Conservation (phyloP, 2,329 filamentous ascomycete genomes). For the Aureobasidium leucospermi region DNA sequence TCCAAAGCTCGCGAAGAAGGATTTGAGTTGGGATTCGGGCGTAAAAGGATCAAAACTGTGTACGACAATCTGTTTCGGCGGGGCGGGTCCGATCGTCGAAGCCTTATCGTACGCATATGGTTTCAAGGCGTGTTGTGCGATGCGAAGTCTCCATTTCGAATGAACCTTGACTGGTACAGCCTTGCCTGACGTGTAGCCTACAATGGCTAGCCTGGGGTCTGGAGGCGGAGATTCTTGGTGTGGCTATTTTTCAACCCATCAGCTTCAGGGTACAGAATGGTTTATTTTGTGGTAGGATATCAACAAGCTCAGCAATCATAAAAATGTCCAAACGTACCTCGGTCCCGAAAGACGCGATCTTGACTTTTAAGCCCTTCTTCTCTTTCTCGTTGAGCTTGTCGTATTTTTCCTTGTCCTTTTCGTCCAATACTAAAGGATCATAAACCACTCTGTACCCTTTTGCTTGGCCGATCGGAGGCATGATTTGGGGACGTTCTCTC, state of each 20-base stretch:
- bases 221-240: constrained; percentile 57
- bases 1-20: constrained; percentile 72
- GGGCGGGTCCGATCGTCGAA: constrained; percentile 80
- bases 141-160: constrained; percentile 63
- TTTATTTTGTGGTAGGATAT: constrained; percentile 25
- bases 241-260: constrained; percentile 50
- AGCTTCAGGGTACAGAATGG: constrained; percentile 34
- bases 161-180: constrained; percentile 47
- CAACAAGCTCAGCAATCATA: constrained; percentile 30
- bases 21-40: constrained; percentile 67
- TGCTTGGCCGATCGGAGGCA: constrained; percentile 43
- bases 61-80: constrained; percentile 83
- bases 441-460: constrained; percentile 54
- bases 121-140: constrained; percentile 69
- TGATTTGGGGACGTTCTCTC: constrained; percentile 39
- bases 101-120: constrained; percentile 75
- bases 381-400: constrained; percentile 51
- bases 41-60: constrained; percentile 93
- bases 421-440: constrained; percentile 40
- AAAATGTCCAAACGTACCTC: constrained; percentile 35
- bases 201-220: constrained; percentile 72
- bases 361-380: constrained; percentile 34
- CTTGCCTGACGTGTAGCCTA: constrained; percentile 49
- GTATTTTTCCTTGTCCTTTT: constrained; percentile 41
- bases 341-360: constrained; percentile 30